Conservation (phyloP, 208 protist genomes). For the Wallacemonas collosoma region DNA sequence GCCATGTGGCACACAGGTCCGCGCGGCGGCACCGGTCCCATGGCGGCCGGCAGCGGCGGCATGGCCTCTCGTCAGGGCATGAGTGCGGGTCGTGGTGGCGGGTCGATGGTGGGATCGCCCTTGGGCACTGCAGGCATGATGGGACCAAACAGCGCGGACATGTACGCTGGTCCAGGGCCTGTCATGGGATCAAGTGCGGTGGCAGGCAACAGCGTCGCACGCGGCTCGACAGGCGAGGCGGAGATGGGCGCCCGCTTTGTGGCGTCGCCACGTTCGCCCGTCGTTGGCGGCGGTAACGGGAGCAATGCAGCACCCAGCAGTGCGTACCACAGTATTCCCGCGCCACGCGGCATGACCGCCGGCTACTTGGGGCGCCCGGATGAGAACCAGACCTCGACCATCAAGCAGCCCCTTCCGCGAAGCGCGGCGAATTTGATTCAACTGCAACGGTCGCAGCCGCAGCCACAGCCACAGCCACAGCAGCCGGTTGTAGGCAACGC, state of each 20-base stretch:
- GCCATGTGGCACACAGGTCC: background rate
- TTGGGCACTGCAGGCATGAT: background rate
- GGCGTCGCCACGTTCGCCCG: background rate
- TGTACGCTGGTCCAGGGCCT: background rate
- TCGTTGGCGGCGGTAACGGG: background rate
- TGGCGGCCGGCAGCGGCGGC: background rate
- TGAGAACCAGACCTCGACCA: constrained; percentile 15
- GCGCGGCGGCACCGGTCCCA: background rate
- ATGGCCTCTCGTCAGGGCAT: background rate
- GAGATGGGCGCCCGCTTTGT: background rate
- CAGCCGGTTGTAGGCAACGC: constrained; percentile 15
- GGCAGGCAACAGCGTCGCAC: background rate
- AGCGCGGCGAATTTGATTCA: constrained; percentile 23
- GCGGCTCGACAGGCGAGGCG: background rate
- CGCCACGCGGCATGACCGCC: constrained; percentile 18
- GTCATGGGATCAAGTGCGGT: background rate
- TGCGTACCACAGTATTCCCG: constrained; percentile 14
- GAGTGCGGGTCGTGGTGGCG: no score
- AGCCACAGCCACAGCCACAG: constrained; percentile 21
- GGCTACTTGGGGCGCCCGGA: constrained; percentile 13
- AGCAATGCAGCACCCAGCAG: background rate
- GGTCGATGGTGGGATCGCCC: background rate
- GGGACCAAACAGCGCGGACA: background rate
- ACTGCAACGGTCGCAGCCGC: constrained; percentile 17
- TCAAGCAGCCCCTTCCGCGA: constrained; percentile 19